phyloP scores from a whole-genome alignment of 2,329 filamentous ascomycete genomes.

The Botrytis aclada region DNA sequence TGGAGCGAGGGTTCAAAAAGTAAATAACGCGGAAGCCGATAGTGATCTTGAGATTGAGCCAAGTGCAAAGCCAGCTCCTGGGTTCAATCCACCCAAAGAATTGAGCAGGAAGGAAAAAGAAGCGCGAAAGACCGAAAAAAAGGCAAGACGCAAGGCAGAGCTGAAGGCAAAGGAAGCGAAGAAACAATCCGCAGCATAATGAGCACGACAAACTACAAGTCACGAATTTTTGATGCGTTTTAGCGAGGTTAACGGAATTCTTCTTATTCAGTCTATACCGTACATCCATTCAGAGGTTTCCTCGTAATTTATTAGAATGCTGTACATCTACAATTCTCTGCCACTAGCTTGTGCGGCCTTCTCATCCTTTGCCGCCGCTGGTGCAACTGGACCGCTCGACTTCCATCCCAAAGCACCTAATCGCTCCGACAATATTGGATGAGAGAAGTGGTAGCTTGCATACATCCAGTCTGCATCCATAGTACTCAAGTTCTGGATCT shows the following conservation, averaged over 20 bases:
- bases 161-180: constrained; percentile 61
- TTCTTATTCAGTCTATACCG: constrained; percentile 15
- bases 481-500: constrained; percentile 95
- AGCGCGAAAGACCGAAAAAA: constrained; percentile 40
- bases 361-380: constrained; percentile 32
- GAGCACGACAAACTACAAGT: constrained; percentile 11
- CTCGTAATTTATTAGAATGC: background rate
- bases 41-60: constrained; percentile 39
- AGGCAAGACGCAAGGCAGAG: constrained; percentile 49
- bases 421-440: constrained; percentile 92
- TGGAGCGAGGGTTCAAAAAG: constrained; percentile 22
- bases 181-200: constrained; percentile 40
- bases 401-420: constrained; percentile 87
- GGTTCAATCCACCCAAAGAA: constrained; percentile 39
- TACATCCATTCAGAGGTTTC: constrained; percentile 42
- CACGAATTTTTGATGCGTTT: constrained; percentile 18
- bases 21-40: constrained; percentile 38
- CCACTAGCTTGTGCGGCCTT: constrained; percentile 69
- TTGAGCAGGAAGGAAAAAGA: constrained; percentile 34
- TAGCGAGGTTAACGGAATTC: constrained; percentile 1
- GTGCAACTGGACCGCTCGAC: constrained; percentile 45
- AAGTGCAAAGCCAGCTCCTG: constrained; percentile 20
- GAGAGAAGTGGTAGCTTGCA: constrained; percentile 97
- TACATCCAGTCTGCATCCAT: constrained; percentile 99
- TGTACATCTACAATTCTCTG: constrained; percentile 62